These are phyloP conservation scores for Pachyrhizus erosus DNA, from an alignment of 306 rosid species.

Conservation along the genomic window DNA sequence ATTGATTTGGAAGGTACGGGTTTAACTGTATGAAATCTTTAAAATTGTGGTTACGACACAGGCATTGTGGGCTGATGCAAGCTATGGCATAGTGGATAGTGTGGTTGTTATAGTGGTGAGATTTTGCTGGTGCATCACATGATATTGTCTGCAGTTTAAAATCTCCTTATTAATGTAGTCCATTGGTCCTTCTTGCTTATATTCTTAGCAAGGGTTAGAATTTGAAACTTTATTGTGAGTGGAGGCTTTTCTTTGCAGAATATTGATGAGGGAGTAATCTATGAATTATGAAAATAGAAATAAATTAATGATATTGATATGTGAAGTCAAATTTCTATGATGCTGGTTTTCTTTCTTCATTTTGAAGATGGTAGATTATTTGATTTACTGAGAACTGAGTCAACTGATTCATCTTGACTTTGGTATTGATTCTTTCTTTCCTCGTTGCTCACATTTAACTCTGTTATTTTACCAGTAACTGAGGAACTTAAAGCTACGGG, in stretches of 20 bases:
- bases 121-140: not conserved
- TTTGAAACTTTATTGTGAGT: not conserved
- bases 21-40: not conserved
- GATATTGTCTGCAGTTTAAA: not conserved
- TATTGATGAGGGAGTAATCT: slow-evolving; percentile 6
- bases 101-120: not conserved
- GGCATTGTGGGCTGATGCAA: not conserved
- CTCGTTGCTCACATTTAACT: not conserved
- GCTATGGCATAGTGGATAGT: not conserved
- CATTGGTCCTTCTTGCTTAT: not conserved
- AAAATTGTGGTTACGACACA: not conserved
- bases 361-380: not conserved
- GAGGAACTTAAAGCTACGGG: slow-evolving; percentile 92
- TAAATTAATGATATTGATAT: not conserved
- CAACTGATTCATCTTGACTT: not conserved
- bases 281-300: not conserved
- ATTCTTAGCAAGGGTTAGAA: not conserved
- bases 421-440: slow-evolving; percentile 20
- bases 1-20: slow-evolving; percentile 92
- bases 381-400: slow-evolving; percentile 14
- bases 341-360: slow-evolving; percentile 5
- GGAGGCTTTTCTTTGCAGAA: not conserved
- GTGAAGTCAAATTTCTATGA: slow-evolving; percentile 17
- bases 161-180: not conserved
- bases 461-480: slow-evolving; percentile 58